These are phyloP conservation scores for Pseudogymnoascus sp. DNA, from an alignment of 2,329 filamentous ascomycete species.

Conservation along the genomic window DNA sequence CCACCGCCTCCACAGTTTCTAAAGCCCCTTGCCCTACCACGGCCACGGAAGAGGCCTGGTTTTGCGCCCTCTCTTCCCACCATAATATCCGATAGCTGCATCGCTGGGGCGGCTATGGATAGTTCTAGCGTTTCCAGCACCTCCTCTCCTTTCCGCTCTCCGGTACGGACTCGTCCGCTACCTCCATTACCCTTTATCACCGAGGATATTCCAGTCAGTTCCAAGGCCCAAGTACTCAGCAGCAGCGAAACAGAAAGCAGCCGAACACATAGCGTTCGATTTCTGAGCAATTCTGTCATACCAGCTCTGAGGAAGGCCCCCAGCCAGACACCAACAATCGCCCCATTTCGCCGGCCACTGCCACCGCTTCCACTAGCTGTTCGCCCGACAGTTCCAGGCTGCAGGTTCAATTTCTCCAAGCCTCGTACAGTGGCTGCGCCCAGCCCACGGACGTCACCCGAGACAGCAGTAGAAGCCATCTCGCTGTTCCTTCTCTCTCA, in stretches of 20 bases:
- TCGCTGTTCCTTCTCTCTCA: background rate
- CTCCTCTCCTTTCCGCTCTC: background rate
- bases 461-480: background rate
- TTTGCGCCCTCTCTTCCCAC: conserved; percentile 3
- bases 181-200: background rate
- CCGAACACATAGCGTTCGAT: background rate
- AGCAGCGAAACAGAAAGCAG: background rate
- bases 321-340: background rate
- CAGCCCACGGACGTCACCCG: background rate
- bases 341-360: background rate
- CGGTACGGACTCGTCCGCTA: background rate
- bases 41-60: background rate
- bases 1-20: background rate
- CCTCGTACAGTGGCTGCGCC: background rate
- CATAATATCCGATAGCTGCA: conserved; percentile 4
- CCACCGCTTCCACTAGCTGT: background rate
- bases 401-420: background rate
- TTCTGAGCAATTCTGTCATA: background rate
- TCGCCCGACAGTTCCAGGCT: background rate
- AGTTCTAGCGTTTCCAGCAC: background rate
- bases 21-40: background rate
- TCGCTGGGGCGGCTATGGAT: background rate
- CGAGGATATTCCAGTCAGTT: background rate
- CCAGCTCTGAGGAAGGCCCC: background rate
- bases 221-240: background rate